Evolutionary conservation across 2,329 filamentous ascomycete genomes (phyloP).

Genomic region (Aspergillus sclerotialis): DNA sequence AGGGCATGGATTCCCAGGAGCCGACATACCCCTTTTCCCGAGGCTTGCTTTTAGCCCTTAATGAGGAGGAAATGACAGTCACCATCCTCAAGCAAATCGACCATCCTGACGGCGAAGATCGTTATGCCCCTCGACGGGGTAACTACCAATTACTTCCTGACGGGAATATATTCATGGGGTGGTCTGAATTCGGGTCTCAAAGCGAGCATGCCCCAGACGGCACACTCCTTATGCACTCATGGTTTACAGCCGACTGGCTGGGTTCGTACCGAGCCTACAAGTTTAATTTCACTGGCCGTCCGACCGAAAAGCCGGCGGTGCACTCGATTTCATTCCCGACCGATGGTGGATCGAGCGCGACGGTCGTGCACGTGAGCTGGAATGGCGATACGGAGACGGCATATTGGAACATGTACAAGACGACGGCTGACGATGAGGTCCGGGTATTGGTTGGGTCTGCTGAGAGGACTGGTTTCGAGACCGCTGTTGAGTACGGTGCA

Average conservation of each 20-base stretch:
- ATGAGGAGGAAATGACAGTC: conserved; percentile 5
- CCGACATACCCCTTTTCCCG: conserved; percentile 1
- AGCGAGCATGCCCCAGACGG: conserved; percentile 5
- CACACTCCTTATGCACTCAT: conserved; percentile 5
- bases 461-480: background rate
- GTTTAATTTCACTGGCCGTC: background rate
- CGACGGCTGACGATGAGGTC: background rate
- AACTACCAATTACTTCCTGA: conserved; percentile 7
- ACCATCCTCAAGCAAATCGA: conserved; percentile 3
- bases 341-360: background rate
- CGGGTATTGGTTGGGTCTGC: background rate
- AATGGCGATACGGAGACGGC: background rate
- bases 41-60: conserved; percentile 3
- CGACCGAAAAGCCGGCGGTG: background rate
- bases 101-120: conserved; percentile 5
- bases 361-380: background rate
- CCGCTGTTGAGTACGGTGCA: background rate
- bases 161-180: conserved; percentile 2
- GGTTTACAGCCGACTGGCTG: conserved; percentile 3
- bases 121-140: conserved; percentile 2
- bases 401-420: background rate
- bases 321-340: background rate
- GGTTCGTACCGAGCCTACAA: conserved; percentile 8
- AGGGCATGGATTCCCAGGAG: background rate
- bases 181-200: conserved; percentile 4